Evolutionary conservation across 2,329 filamentous ascomycete genomes (phyloP).

Genomic region (Aschersonia sp.): DNA sequence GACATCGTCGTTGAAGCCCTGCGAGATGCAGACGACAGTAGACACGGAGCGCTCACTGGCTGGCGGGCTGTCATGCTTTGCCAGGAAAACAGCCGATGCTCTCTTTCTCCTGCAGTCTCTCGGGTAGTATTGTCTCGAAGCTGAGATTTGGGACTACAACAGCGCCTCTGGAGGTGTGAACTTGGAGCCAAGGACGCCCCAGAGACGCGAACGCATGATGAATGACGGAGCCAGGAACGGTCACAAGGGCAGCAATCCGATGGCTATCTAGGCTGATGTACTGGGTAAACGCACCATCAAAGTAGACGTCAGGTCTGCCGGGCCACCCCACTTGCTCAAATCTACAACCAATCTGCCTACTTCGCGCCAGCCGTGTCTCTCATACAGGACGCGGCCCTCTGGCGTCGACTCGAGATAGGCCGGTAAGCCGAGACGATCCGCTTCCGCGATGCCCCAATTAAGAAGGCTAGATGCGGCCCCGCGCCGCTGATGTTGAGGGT

Average conservation of each 20-base stretch:
- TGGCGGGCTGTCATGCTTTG: too few relatives aligned
- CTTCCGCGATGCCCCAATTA: conserved; percentile 18
- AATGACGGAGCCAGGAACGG: too few relatives aligned
- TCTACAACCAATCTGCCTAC: conserved; percentile 12
- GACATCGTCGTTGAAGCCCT: too few relatives aligned
- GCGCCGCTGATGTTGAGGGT: conserved; percentile 19
- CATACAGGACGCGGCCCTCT: conserved; percentile 17
- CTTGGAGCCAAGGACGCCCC: too few relatives aligned
- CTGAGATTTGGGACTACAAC: too few relatives aligned
- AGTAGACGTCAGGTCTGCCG: conserved; percentile 6
- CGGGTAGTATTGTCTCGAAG: too few relatives aligned
- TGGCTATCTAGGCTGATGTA: not conserved
- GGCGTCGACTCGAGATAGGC: conserved; percentile 21
- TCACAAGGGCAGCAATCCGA: not conserved
- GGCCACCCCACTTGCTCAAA: conserved; percentile 15
- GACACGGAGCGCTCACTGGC: too few relatives aligned
- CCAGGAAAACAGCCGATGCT: too few relatives aligned
- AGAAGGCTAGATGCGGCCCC: conserved; percentile 20
- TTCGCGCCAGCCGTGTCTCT: conserved; percentile 19
- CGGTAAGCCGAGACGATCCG: conserved; percentile 19
- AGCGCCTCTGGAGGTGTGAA: too few relatives aligned
- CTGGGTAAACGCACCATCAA: conserved; percentile 11
- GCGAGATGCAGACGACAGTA: too few relatives aligned
- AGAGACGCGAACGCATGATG: too few relatives aligned
- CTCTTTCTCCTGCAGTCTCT: too few relatives aligned